phyloP scores from a whole-genome alignment of 495 filamentous ascomycete genomes.

The Podospora tetraspora region DNA sequence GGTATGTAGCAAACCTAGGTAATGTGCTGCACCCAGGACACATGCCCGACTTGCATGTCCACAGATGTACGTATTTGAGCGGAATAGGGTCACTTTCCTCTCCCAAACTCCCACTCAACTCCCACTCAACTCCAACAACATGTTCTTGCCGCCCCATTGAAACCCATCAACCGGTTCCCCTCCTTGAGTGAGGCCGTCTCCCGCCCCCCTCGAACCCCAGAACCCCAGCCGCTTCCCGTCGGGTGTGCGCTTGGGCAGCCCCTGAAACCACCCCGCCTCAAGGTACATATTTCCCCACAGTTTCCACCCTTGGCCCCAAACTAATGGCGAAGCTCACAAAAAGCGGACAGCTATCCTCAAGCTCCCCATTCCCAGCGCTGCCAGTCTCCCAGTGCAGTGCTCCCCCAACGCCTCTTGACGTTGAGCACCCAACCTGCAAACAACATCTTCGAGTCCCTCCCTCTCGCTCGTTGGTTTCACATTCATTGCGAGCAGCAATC shows the following conservation, averaged over 20 bases:
- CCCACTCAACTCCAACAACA: neutral
- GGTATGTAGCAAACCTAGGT: no score
- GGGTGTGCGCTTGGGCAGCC: constrained; percentile 1
- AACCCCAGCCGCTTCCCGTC: neutral
- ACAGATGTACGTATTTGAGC: no score
- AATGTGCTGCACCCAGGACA: no score
- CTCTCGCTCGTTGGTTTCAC: neutral
- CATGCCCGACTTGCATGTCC: no score
- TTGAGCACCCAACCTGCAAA: neutral
- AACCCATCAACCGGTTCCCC: neutral
- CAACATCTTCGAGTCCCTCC: neutral
- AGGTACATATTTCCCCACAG: constrained; percentile 1
- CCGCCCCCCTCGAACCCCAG: neutral
- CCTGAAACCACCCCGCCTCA: constrained; percentile 16
- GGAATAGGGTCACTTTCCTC: no score
- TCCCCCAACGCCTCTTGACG: neutral
- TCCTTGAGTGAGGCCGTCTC: no score
- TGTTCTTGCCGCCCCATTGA: neutral
- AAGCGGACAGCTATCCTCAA: constrained; percentile 14
- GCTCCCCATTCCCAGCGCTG: neutral
- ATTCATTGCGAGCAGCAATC: neutral
- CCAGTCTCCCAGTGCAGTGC: no score
- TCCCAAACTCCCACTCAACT: neutral
- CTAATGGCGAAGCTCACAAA: constrained; percentile 25
- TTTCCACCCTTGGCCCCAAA: neutral